These are phyloP conservation scores for Penicillium odoratum DNA, from an alignment of 495 filamentous ascomycete genomes.

Conservation along the genomic window DNA sequence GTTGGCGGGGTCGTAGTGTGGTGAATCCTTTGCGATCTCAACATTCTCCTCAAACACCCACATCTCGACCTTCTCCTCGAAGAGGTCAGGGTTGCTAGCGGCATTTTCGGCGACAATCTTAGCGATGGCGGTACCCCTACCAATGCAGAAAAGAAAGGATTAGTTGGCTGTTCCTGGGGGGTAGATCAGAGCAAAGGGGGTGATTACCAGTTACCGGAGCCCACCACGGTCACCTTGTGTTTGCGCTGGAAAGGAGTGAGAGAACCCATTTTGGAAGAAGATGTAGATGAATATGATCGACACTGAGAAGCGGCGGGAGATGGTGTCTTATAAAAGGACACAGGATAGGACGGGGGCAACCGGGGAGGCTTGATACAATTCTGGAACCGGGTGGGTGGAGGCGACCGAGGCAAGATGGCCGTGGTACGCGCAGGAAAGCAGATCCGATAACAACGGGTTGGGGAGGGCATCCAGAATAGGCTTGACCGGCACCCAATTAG, in stretches of 20 bases:
- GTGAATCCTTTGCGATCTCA: constrained; percentile 63
- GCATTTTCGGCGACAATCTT: constrained; percentile 97
- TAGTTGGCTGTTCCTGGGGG: neutral
- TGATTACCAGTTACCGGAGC: constrained; percentile 90
- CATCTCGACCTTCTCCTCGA: constrained; percentile 91
- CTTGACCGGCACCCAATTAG: constrained; percentile 14
- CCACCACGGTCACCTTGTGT: constrained; percentile 93
- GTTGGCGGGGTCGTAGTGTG: constrained; percentile 57
- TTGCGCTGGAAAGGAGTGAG: constrained; percentile 56
- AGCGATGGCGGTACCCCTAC: constrained; percentile 90
- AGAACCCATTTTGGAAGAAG: constrained; percentile 40
- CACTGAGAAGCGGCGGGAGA: constrained; percentile 13
- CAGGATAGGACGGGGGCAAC: constrained; percentile 24
- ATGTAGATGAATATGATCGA: constrained; percentile 26
- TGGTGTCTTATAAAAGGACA: constrained; percentile 20
- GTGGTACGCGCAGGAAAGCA: constrained; percentile 24
- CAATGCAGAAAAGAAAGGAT: neutral
- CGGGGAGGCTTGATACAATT: constrained; percentile 12
- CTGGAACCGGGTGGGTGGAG: constrained; percentile 24
- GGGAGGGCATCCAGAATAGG: constrained; percentile 19
- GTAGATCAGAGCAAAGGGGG: neutral
- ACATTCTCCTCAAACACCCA: constrained; percentile 94
- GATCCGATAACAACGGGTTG: constrained; percentile 22
- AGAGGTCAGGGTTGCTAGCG: constrained; percentile 69
- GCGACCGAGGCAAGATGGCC: constrained; percentile 25